Conservation (phyloP, 2,329 filamentous ascomycete species). For the Fusarium sublunatum region DNA sequence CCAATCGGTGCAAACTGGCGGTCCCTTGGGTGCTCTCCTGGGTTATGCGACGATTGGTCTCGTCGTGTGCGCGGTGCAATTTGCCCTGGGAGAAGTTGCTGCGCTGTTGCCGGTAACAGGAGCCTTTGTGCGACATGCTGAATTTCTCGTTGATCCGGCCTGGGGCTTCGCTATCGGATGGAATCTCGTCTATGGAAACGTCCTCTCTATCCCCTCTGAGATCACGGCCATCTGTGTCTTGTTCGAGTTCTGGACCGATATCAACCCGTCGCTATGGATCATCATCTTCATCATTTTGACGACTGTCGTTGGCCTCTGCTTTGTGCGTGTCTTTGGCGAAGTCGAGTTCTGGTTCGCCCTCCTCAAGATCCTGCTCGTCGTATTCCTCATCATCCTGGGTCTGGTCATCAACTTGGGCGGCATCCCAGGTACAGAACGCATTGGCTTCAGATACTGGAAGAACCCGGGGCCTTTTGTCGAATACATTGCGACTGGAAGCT, state of each 20-base stretch:
- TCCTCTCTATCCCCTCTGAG: conserved; percentile 62
- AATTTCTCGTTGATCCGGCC: conserved; percentile 64
- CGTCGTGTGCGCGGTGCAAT: conserved; percentile 61
- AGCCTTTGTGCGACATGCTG: conserved; percentile 61
- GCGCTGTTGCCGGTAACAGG: conserved; percentile 59
- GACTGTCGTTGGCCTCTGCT: conserved; percentile 53
- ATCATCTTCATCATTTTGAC: conserved; percentile 42
- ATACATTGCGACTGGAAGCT: conserved; percentile 67
- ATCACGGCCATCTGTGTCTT: conserved; percentile 58
- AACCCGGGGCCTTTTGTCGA: conserved; percentile 76
- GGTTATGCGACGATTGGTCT: conserved; percentile 58
- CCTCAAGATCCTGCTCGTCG: conserved; percentile 64
- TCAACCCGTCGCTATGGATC: conserved; percentile 47
- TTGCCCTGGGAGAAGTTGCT: conserved; percentile 64
- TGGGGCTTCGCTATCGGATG: conserved; percentile 65
- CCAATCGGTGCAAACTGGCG: conserved; percentile 54
- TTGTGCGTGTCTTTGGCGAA: conserved; percentile 63
- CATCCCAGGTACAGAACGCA: conserved; percentile 37
- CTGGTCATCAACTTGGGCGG: conserved; percentile 51
- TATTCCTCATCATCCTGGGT: conserved; percentile 61
- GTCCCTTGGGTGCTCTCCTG: conserved; percentile 56
- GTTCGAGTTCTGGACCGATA: conserved; percentile 53
- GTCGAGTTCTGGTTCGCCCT: conserved; percentile 63
- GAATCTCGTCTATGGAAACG: conserved; percentile 64
- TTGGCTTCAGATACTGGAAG: conserved; percentile 48